Evolutionary conservation across 768 basidiomycete genomes (phyloP), one percentile per base, ranked within the genome.

Genomic region (Leucocoprinus leucothites): DNA sequence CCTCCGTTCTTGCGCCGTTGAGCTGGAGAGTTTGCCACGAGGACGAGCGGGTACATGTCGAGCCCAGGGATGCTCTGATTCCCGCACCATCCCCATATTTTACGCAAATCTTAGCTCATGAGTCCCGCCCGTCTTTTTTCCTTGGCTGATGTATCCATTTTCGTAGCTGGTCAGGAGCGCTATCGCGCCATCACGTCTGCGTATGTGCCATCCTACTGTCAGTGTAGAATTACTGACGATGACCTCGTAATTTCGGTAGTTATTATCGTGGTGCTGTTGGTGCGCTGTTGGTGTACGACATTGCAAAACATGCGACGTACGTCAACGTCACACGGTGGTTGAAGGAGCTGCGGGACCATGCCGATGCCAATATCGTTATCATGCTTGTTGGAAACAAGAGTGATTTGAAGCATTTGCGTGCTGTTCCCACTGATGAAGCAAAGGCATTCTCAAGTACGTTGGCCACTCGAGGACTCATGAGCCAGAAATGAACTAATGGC

Each of bases 321-420:
- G 89, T 86, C 69, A 96, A 92, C 68, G 92, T 98, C 44, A 88
- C 85, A 49, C 82, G 95, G 73, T 98, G 95, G 95, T 77, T 98
- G 73, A 97, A 98, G 78, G 95, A 98, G 71, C 80, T 98, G 48
- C 85, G 94, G 58, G 94, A 98, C 69, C 94, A 98, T 66, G 94
- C 95, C 52, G 87, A 91, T 67, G 86, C 88, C 51, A 94, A 89
- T 76, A 94, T 94, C 57, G 92, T 91, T 50, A 96, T 96, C 67
- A 94, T 94, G 92, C 82, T 95, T 36, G 93, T 96, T 9, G 94
- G 94, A 11, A 98, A 98, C 80, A 98, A 99, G 87, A 94, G 92
- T 69, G 97, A 99, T 82, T 86, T 99, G 80, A 94, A 97, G 75
- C 97, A 98, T 69, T 71, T 98, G 64, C 78, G 97, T 60, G 96